Percentiles rank a stretch among this genome's conserved stretches.
phyloP scores from a whole-genome alignment of 23 red algal species.

The Cyanidiococcus yangmingshanensis region DNA sequence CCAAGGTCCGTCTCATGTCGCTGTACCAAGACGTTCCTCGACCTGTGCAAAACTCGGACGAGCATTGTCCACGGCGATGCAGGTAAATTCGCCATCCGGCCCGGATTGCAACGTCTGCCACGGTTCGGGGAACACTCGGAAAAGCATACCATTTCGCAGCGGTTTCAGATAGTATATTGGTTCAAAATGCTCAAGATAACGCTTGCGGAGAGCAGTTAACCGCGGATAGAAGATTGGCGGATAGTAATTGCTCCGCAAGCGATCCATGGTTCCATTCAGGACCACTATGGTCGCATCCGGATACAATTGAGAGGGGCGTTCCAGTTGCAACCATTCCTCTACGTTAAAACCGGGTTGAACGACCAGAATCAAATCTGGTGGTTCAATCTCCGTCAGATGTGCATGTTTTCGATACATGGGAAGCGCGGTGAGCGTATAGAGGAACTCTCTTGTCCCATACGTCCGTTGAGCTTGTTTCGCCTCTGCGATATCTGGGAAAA shows the following conservation, averaged over 20 bases:
- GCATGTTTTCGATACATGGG: conserved; percentile 7
- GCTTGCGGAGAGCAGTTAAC: conserved; percentile 41
- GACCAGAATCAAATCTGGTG: conserved; percentile 31
- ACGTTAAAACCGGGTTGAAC: conserved; percentile 89
- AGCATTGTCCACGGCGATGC: not conserved
- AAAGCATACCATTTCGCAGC: not conserved
- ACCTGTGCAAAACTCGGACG: not conserved
- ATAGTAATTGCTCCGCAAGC: conserved; percentile 75
- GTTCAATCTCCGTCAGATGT: not conserved
- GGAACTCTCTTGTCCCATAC: conserved; percentile 33
- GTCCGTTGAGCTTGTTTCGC: conserved; percentile 35
- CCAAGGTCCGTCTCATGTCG: too few species aligned
- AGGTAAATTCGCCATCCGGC: not conserved
- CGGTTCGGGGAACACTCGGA: conserved; percentile 7
- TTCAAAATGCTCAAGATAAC: conserved; percentile 67
- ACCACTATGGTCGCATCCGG: conserved; percentile 36
- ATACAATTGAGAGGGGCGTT: conserved; percentile 13
- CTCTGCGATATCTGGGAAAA: conserved; percentile 54
- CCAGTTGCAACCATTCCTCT: conserved; percentile 74
- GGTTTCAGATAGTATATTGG: conserved; percentile 66
- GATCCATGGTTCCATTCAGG: conserved; percentile 87
- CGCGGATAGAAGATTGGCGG: conserved; percentile 80
- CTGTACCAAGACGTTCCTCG: not conserved
- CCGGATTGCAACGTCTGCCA: not conserved
- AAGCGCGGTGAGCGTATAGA: conserved; percentile 24